Conservation (phyloP, 1,284 basidiomycete species). For the Spongispora temasekensis region DNA sequence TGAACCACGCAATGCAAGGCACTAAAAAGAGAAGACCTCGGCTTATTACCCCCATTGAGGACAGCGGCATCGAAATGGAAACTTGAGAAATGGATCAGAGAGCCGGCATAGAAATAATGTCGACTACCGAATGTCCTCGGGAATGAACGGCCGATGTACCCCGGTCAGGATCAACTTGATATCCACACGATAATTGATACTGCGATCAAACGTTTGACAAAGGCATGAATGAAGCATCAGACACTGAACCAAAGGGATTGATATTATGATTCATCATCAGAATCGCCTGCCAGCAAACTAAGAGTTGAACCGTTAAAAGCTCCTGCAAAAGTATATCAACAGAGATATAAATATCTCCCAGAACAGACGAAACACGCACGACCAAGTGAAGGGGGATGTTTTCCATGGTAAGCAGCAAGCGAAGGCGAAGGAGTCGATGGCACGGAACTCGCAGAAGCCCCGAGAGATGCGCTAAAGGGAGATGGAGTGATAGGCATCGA, state of each 20-base stretch:
- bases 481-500: constrained; percentile 40
- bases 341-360: not conserved
- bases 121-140: too few species aligned
- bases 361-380: constrained; percentile 20
- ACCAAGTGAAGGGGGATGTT: constrained; percentile 30
- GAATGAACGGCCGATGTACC: not conserved
- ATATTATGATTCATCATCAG: constrained; percentile 30
- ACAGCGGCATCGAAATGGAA: too few species aligned
- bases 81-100: not conserved
- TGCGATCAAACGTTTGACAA: constrained; percentile 8
- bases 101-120: too few species aligned
- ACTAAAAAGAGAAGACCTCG: too few species aligned
- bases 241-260: not conserved
- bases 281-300: constrained; percentile 27
- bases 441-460: constrained; percentile 37
- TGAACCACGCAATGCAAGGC: too few species aligned
- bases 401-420: constrained; percentile 34
- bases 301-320: constrained; percentile 31
- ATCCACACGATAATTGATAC: constrained; percentile 3
- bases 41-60: too few species aligned
- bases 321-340: constrained; percentile 13
- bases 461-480: constrained; percentile 37
- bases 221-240: constrained; percentile 9
- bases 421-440: constrained; percentile 43
- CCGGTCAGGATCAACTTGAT: not conserved